A percentile compares a stretch with the other conserved stretches of the same genome.
Evolutionary conservation across 495 filamentous ascomycete genomes (phyloP).

Genomic region (Amorphotheca resinae): DNA sequence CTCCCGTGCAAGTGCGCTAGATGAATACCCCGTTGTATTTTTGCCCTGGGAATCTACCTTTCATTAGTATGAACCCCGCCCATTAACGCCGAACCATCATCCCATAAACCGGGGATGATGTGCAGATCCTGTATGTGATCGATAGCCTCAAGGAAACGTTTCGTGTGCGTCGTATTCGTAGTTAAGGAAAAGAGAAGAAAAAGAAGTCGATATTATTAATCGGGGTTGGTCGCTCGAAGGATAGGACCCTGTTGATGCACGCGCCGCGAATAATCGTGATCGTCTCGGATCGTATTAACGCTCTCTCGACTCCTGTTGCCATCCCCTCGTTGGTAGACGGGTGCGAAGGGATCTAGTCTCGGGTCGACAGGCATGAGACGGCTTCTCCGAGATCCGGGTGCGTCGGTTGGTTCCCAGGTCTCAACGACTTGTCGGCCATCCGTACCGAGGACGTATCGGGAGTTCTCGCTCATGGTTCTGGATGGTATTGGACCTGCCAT

Average conservation of each 20-base stretch:
- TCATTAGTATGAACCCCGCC: not conserved
- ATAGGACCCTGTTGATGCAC: slow-evolving; percentile 29
- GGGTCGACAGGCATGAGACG: slow-evolving; percentile 41
- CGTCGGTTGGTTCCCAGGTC: slow-evolving; percentile 15
- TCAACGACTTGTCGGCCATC: slow-evolving; percentile 21
- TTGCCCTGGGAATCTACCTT: not conserved
- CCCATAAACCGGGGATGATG: slow-evolving; percentile 1
- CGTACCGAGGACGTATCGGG: slow-evolving; percentile 19
- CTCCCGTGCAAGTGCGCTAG: not conserved
- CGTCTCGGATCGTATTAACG: slow-evolving; percentile 40
- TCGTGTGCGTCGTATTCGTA: slow-evolving; percentile 6
- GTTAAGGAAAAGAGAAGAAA: slow-evolving; percentile 2
- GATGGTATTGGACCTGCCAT: slow-evolving; percentile 10
- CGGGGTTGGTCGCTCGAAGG: slow-evolving; percentile 40
- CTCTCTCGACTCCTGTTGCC: slow-evolving; percentile 39
- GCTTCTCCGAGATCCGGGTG: slow-evolving; percentile 29
- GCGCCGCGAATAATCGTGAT: slow-evolving; percentile 41
- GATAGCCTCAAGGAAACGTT: slow-evolving; percentile 4
- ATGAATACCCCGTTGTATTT: not conserved
- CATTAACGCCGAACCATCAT: no score
- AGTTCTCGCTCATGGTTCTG: slow-evolving; percentile 21
- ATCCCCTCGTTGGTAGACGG: slow-evolving; percentile 32
- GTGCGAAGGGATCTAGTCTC: slow-evolving; percentile 39
- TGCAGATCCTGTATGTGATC: slow-evolving; percentile 10
- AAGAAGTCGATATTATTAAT: slow-evolving; percentile 13